Conservation (phyloP, 2,329 filamentous ascomycete species). For the Colletotrichum orbiculare region DNA sequence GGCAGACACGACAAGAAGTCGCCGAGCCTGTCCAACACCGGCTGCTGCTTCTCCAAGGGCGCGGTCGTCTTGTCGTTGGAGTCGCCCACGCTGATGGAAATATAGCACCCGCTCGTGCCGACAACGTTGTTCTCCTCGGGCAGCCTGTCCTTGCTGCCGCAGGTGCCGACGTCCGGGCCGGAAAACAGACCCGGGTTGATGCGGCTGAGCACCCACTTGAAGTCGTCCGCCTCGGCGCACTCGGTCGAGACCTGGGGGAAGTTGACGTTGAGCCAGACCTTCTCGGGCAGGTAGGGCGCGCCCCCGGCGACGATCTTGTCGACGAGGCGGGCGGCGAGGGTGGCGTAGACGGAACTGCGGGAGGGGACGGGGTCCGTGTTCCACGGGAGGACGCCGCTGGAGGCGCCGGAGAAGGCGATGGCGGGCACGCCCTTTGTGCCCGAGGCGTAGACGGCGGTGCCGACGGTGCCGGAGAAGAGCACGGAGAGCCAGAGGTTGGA, state of each 20-base stretch:
- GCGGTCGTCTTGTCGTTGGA: slow-evolving; percentile 68
- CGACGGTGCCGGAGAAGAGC: slow-evolving; percentile 75
- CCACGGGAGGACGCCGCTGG: slow-evolving; percentile 63
- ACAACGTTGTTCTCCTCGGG: slow-evolving; percentile 69
- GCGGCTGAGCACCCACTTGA: slow-evolving; percentile 72
- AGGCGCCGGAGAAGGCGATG: slow-evolving; percentile 74
- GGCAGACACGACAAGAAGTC: slow-evolving; percentile 60
- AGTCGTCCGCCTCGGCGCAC: slow-evolving; percentile 64
- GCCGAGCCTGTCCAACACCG: slow-evolving; percentile 62
- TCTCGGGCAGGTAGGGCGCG: slow-evolving; percentile 70
- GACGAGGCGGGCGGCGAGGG: slow-evolving; percentile 69
- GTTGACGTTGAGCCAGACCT: slow-evolving; percentile 76
- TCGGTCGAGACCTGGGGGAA: slow-evolving; percentile 61
- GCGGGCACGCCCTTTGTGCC: slow-evolving; percentile 67
- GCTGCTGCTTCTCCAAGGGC: slow-evolving; percentile 59
- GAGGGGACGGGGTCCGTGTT: slow-evolving; percentile 62
- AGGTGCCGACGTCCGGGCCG: slow-evolving; percentile 66
- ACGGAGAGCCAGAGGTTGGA: slow-evolving; percentile 67
- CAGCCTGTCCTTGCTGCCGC: slow-evolving; percentile 60
- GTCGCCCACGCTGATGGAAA: slow-evolving; percentile 70
- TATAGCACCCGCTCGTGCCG: slow-evolving; percentile 63
- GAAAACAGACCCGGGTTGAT: slow-evolving; percentile 68
- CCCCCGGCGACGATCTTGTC: slow-evolving; percentile 65
- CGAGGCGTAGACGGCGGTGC: slow-evolving; percentile 70
- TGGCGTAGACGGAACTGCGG: slow-evolving; percentile 70